Base-by-base conservation (phyloP, 2,329 filamentous ascomycete species). In the Alternaria sp. region DNA sequence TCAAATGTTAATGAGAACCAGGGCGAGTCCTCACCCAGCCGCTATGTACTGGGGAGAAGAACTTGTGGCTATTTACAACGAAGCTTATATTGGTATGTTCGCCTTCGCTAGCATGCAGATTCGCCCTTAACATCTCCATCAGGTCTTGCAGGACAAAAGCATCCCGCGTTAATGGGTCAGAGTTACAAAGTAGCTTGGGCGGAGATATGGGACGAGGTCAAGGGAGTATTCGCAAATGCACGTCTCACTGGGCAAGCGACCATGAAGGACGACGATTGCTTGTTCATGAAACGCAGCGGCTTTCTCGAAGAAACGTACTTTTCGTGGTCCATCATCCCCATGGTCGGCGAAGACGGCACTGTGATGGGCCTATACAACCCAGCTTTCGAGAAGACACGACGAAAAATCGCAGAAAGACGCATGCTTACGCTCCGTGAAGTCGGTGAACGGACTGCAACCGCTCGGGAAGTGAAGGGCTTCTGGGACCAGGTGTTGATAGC, bases 231-330 rank as follows among this genome's bases (percentile, higher is more conserved):
- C 63, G 80, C 84, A 17, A 86, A 81, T 60, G 91, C 91, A 0
- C 85, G 84, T 74, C 77, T 84, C 37, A 89, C 87, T 4, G 92
- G 91, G 0, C 88, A 93, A 77, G 89, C 91, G 0, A 92, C 88
- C 0, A 91, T 93, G 89, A 94, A 93, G 74, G 88, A 93, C 64
- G 91, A 95, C 67, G 90, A 94, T 62, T 87, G 86, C 56, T 80
- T 94, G 1, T 92, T 93, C 68, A 84, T 95, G 31, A 81, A 84
- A 45, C 85, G 91, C 7, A 85, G 86, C 62, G 86, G 87, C 1
- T 92, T 85, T 61, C 77, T 92, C 1, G 90, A 96, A 75, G 91
- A 95, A 72, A 88, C 90, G 0, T 94, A 91, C 72, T 94, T 94
- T 73, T 91, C 89, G 11, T 94, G 90, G 90, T 90, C 88, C 1